Conservation (phyloP, 2,329 filamentous ascomycete genomes). For the Mycosphaerelloides madeirae region DNA sequence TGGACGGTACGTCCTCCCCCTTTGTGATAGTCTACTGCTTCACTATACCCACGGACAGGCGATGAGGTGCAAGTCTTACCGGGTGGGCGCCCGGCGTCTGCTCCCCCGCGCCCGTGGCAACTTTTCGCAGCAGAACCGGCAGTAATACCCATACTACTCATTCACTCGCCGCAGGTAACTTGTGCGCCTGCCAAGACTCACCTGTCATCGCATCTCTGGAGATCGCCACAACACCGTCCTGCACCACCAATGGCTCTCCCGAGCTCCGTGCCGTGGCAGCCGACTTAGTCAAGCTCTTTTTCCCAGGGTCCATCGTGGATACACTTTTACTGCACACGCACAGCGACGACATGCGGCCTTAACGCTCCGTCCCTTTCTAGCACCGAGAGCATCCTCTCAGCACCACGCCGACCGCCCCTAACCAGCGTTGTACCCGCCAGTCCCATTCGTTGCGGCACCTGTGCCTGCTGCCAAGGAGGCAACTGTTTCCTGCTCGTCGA, state of each 20-base stretch:
- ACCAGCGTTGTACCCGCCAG: too few relatives aligned
- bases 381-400: conserved; percentile 4
- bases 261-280: conserved; percentile 17
- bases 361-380: conserved; percentile 7
- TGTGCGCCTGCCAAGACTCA: neutral
- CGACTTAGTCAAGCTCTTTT: conserved; percentile 9
- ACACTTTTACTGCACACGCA: conserved; percentile 5
- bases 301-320: conserved; percentile 6
- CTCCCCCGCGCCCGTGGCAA: too few relatives aligned
- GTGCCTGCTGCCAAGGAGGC: conserved; percentile 2
- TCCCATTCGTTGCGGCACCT: too few relatives aligned
- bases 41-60: too few relatives aligned
- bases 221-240: conserved; percentile 13
- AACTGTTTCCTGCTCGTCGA: conserved; percentile 9
- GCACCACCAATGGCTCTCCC: conserved; percentile 9
- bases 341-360: neutral
- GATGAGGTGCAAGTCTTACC: too few relatives aligned
- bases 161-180: too few relatives aligned
- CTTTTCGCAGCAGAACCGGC: too few relatives aligned
- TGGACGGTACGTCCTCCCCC: too few relatives aligned
- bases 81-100: too few relatives aligned
- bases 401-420: neutral
- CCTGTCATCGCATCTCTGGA: neutral
- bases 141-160: too few relatives aligned
- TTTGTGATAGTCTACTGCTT: too few relatives aligned